phyloP scores from a whole-genome alignment of 225 moss, liverwort and hornwort species.

The Thuidium tamariscinum region DNA sequence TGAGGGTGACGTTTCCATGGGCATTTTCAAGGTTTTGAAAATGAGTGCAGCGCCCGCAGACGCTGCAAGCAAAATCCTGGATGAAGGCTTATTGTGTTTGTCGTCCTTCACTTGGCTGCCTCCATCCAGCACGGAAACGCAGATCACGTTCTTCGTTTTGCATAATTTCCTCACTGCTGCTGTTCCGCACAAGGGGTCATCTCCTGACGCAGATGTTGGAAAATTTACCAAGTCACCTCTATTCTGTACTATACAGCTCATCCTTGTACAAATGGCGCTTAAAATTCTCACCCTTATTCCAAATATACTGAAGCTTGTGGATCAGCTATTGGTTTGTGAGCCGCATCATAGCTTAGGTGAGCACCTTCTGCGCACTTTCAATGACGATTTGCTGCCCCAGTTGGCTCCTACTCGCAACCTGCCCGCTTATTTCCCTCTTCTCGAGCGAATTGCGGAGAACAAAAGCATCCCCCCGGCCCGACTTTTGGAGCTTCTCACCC shows the following conservation, averaged over 20 bases:
- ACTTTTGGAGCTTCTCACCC: slow-evolving; percentile 63
- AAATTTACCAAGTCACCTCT: slow-evolving; percentile 47
- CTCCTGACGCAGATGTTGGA: slow-evolving; percentile 17
- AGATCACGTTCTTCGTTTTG: slow-evolving; percentile 71
- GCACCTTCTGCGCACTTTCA: slow-evolving; percentile 72
- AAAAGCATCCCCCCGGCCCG: slow-evolving; percentile 58
- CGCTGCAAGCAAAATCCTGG: slow-evolving; percentile 51
- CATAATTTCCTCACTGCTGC: slow-evolving; percentile 79
- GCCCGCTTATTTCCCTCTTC: slow-evolving; percentile 82
- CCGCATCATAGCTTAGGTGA: slow-evolving; percentile 67
- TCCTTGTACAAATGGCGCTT: slow-evolving; percentile 65
- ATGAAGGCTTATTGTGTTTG: slow-evolving; percentile 70
- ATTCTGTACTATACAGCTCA: slow-evolving; percentile 61
- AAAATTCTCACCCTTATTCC: slow-evolving; percentile 64
- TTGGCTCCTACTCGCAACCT: slow-evolving; percentile 49
- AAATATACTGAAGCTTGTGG: slow-evolving; percentile 70
- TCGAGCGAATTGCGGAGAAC: slow-evolving; percentile 82
- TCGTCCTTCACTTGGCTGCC: slow-evolving; percentile 94
- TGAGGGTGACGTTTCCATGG: slow-evolving; percentile 3
- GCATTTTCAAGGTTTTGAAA: slow-evolving; percentile 37
- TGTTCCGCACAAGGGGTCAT: slow-evolving; percentile 42
- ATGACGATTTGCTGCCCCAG: slow-evolving; percentile 72
- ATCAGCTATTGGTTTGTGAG: slow-evolving; percentile 69
- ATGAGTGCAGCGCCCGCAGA: slow-evolving; percentile 29
- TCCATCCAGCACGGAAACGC: slow-evolving; percentile 83